phyloP scores from a whole-genome alignment of 169 alveolate genomes.

The Cystoisospora suis region DNA sequence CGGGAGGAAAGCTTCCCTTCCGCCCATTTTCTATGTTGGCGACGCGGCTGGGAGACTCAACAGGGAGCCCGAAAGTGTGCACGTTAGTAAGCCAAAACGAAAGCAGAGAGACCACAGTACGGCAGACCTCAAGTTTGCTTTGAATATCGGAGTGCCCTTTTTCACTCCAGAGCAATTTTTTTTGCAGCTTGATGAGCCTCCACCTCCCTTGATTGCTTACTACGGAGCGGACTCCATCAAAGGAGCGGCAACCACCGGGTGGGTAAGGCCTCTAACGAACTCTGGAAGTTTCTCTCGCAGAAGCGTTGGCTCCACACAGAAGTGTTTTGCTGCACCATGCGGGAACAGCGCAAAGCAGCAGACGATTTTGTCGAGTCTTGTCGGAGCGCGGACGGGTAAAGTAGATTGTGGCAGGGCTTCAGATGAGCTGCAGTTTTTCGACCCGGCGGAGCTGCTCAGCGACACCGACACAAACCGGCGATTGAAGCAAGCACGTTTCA shows the following conservation, averaged over 20 bases:
- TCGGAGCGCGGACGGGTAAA: background rate
- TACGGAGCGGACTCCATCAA: background rate
- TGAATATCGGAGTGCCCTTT: conserved; percentile 60
- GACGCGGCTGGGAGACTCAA: conserved; percentile 65
- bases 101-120: conserved; percentile 46
- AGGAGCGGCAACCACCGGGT: background rate
- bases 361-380: background rate
- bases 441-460: conserved; percentile 29
- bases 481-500: background rate
- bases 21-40: conserved; percentile 61
- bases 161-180: conserved; percentile 65
- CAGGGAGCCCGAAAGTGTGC: background rate
- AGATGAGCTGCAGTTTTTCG: background rate
- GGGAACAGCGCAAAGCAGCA: conserved; percentile 39
- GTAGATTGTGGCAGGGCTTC: background rate
- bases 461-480: background rate
- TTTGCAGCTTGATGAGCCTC: background rate
- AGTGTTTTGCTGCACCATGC: too few relatives aligned
- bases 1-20: background rate
- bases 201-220: conserved; percentile 36
- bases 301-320: too few relatives aligned
- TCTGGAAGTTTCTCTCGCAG: too few relatives aligned
- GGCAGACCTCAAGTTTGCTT: conserved; percentile 60
- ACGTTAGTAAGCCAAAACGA: background rate
- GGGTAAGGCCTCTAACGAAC: background rate